phyloP scores from a whole-genome alignment of 495 filamentous ascomycete species.

The Aspergillus mulundensis region DNA sequence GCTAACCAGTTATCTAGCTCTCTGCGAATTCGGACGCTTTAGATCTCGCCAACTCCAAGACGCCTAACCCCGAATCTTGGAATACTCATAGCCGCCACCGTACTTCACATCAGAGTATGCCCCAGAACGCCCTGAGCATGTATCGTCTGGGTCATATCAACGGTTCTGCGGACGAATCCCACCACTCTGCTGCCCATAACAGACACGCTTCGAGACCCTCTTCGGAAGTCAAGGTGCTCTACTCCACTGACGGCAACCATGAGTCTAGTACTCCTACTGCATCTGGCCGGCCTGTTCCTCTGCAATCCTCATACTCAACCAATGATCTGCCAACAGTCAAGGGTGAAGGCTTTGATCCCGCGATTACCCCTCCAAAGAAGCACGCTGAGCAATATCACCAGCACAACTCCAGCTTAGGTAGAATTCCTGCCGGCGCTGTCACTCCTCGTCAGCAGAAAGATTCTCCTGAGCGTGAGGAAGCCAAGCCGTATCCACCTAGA shows the following conservation, averaged over 20 bases:
- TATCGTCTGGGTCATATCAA: slow-evolving; percentile 34
- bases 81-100: slow-evolving; percentile 68
- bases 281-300: slow-evolving; percentile 31
- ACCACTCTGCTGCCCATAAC: slow-evolving; percentile 17
- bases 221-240: slow-evolving; percentile 51
- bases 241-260: slow-evolving; percentile 25
- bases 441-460: slow-evolving; percentile 65
- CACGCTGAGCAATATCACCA: slow-evolving; percentile 76
- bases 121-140: slow-evolving; percentile 52
- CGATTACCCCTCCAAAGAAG: slow-evolving; percentile 56
- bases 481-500: slow-evolving; percentile 35
- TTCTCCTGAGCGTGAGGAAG: slow-evolving; percentile 46
- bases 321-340: slow-evolving; percentile 88
- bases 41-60: slow-evolving; percentile 71
- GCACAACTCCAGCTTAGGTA: slow-evolving; percentile 75
- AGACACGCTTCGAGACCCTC: slow-evolving; percentile 46
- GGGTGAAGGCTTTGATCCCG: slow-evolving; percentile 46
- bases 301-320: slow-evolving; percentile 86
- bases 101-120: slow-evolving; percentile 74
- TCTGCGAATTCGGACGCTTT: slow-evolving; percentile 78
- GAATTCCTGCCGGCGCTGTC: slow-evolving; percentile 61
- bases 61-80: slow-evolving; percentile 64
- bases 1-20: slow-evolving; percentile 47
- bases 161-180: slow-evolving; percentile 20
- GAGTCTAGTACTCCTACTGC: slow-evolving; percentile 25